A percentile compares a stretch with the other conserved stretches of the same genome.
Conservation (phyloP, 2,329 filamentous ascomycete species). For the Gnomoniopsis smithogilvyi region DNA sequence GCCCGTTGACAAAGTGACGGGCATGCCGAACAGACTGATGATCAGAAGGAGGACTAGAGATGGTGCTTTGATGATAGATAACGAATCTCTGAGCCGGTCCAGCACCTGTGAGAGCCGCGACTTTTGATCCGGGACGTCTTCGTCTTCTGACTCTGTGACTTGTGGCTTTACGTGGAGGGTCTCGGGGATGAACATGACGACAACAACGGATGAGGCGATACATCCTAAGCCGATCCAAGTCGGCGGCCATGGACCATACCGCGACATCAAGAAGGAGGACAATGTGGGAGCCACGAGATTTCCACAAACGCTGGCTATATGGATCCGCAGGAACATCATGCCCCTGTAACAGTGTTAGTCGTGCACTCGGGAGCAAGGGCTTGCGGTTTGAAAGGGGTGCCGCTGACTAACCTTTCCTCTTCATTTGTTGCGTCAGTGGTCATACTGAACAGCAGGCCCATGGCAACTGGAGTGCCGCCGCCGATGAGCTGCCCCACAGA, state of each 20-base stretch:
- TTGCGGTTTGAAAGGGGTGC: neutral
- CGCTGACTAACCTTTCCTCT: neutral
- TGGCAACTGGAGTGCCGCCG: neutral
- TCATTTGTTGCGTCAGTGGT: slow-evolving; percentile 3
- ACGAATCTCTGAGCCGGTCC: slow-evolving; percentile 8
- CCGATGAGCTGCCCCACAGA: neutral
- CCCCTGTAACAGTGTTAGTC: neutral
- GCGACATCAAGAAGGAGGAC: slow-evolving; percentile 27
- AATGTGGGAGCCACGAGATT: slow-evolving; percentile 25
- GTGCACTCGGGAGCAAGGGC: neutral
- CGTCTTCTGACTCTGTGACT: neutral
- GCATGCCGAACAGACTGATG: slow-evolving; percentile 9
- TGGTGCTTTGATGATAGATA: slow-evolving; percentile 14
- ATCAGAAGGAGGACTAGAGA: slow-evolving; percentile 20
- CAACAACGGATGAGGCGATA: neutral
- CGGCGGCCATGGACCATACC: slow-evolving; percentile 25
- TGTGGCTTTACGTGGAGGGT: slow-evolving; percentile 19
- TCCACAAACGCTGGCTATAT: slow-evolving; percentile 1
- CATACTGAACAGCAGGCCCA: slow-evolving; percentile 1
- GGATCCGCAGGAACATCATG: neutral
- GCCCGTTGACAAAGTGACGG: slow-evolving; percentile 3
- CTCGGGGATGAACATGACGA: slow-evolving; percentile 26
- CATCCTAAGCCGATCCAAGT: slow-evolving; percentile 21
- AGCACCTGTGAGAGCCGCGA: neutral
- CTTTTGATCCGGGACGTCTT: neutral